phyloP scores from a whole-genome alignment of 331 rosid genomes.

The Pyracantha coccinea region DNA sequence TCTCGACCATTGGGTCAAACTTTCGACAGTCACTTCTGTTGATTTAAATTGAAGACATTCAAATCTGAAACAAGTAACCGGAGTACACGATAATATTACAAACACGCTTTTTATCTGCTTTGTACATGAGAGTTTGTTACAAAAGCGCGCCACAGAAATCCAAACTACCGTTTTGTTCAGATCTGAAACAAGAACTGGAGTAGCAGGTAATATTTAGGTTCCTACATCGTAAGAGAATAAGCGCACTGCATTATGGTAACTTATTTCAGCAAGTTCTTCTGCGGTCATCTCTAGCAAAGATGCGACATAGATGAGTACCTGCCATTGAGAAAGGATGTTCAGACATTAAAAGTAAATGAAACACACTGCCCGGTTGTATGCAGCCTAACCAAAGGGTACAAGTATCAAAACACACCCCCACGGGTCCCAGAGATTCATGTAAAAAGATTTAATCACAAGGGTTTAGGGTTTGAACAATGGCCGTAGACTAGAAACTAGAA shows the following conservation, averaged over 20 bases:
- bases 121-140: background rate
- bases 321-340: background rate
- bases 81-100: background rate
- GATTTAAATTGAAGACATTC: background rate
- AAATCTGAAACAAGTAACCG: background rate
- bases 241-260: constrained; percentile 48
- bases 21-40: no score
- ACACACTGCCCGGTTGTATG: background rate
- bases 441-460: background rate
- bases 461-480: background rate
- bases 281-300: constrained; percentile 48
- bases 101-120: background rate
- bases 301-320: constrained; percentile 54
- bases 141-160: background rate
- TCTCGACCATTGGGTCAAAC: no score
- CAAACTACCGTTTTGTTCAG: background rate
- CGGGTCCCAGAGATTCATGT: background rate
- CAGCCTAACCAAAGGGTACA: background rate
- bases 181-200: background rate
- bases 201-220: background rate
- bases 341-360: background rate
- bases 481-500: background rate
- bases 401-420: background rate
- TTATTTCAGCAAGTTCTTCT: constrained; percentile 61
- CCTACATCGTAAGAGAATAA: constrained; percentile 38